Conservation (phyloP, 768 basidiomycete species). For the Pisolithus tinctorius region DNA sequence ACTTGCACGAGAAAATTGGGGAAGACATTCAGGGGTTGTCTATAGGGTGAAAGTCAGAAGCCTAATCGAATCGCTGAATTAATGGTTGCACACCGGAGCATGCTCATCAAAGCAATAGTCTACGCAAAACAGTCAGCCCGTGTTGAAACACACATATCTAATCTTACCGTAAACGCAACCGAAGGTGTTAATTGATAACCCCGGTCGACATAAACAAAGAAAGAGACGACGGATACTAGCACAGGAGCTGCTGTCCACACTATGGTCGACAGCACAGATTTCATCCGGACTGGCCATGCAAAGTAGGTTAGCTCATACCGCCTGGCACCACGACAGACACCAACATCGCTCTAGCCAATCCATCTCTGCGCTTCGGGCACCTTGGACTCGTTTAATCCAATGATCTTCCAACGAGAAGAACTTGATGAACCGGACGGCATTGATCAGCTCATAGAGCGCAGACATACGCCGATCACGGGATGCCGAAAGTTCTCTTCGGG, state of each 20-base stretch:
- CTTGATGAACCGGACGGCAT: conserved; percentile 34
- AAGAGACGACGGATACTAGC: conserved; percentile 72
- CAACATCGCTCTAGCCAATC: conserved; percentile 67
- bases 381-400: conserved; percentile 35
- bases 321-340: conserved; percentile 37
- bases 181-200: conserved; percentile 72
- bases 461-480: conserved; percentile 40
- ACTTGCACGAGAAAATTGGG: conserved; percentile 76
- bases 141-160: not conserved
- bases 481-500: conserved; percentile 24
- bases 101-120: conserved; percentile 77
- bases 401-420: conserved; percentile 36
- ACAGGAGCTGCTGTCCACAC: conserved; percentile 77
- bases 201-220: conserved; percentile 64
- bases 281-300: conserved; percentile 50
- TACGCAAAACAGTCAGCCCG: conserved; percentile 14
- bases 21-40: conserved; percentile 70
- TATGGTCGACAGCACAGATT: conserved; percentile 61
- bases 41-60: conserved; percentile 13
- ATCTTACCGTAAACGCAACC: conserved; percentile 73
- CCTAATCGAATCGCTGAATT: not conserved
- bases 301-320: not conserved
- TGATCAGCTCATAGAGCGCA: conserved; percentile 39
- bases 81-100: conserved; percentile 53
- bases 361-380: conserved; percentile 62